Conservation (phyloP, 768 basidiomycete species). For the Boletales sp. region DNA sequence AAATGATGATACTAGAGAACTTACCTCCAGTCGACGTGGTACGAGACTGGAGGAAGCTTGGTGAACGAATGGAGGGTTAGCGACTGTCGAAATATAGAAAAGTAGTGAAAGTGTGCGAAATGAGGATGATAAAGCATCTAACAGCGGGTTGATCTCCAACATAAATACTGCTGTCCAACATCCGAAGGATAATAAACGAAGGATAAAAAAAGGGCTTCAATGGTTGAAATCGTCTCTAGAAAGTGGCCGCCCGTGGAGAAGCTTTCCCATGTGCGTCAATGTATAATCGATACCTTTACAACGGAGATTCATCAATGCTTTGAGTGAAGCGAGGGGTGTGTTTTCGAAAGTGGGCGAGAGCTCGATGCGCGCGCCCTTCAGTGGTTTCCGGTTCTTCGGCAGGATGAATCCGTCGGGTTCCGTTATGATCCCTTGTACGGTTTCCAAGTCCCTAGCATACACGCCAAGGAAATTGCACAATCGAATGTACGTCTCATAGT, state of each 20-base stretch:
- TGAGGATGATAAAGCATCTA: no score
- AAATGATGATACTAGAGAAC: no score
- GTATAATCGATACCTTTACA: slow-evolving; percentile 37
- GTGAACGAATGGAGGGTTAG: no score
- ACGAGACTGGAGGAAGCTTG: no score
- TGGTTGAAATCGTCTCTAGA: slow-evolving; percentile 20
- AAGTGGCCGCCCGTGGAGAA: slow-evolving; percentile 27
- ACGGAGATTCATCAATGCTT: slow-evolving; percentile 20
- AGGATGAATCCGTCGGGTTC: neutral
- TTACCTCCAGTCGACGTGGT: no score
- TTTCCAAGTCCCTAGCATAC: neutral
- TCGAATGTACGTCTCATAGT: neutral
- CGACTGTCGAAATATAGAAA: no score
- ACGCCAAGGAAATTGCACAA: neutral
- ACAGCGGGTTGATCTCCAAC: no score
- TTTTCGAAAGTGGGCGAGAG: slow-evolving; percentile 24
- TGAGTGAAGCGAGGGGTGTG: slow-evolving; percentile 30
- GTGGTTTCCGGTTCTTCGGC: neutral
- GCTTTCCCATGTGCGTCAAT: slow-evolving; percentile 38
- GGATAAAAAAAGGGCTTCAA: neutral
- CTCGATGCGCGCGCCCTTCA: neutral
- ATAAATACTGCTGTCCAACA: no score
- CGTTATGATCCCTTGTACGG: neutral
- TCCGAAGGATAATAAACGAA: neutral
- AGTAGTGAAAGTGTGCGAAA: no score